Evolutionary conservation across 306 rosid species (phyloP).

Genomic region (Neltuma alba): DNA sequence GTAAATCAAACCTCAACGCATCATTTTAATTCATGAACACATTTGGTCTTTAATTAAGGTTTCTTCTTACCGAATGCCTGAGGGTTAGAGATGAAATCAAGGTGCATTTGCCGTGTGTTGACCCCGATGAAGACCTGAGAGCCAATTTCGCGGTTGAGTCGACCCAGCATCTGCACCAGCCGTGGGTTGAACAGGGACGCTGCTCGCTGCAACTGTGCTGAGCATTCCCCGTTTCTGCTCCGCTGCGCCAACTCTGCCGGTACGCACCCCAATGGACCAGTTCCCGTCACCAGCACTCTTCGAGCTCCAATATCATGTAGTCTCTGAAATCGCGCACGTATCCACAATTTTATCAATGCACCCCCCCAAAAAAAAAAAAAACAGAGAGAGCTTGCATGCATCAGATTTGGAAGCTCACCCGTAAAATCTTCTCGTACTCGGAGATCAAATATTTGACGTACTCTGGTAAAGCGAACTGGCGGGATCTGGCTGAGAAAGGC

Average conservation of each 20-base stretch:
- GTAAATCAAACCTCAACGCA: not conserved
- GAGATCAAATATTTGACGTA: slow-evolving; percentile 61
- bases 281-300: slow-evolving; percentile 78
- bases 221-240: slow-evolving; percentile 57
- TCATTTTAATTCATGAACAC: not conserved
- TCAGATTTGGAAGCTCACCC: slow-evolving; percentile 36
- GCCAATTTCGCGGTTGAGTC: slow-evolving; percentile 60
- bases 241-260: slow-evolving; percentile 80
- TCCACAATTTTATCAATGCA: not conserved
- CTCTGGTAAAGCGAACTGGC: slow-evolving; percentile 60
- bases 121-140: slow-evolving; percentile 59
- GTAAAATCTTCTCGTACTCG: slow-evolving; percentile 59
- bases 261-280: slow-evolving; percentile 86
- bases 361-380: not conserved
- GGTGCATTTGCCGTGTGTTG: slow-evolving; percentile 47
- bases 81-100: slow-evolving; percentile 54
- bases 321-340: slow-evolving; percentile 34
- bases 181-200: slow-evolving; percentile 66
- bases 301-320: slow-evolving; percentile 65
- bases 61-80: slow-evolving; percentile 60
- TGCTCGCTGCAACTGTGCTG: slow-evolving; percentile 58
- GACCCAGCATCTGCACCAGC: slow-evolving; percentile 49
- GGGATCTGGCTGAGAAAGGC: slow-evolving; percentile 79
- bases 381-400: not conserved
- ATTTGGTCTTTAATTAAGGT: too few relatives aligned